Base-by-base conservation (phyloP, 2,329 filamentous ascomycete species). In the Beauveria asiatica region DNA sequence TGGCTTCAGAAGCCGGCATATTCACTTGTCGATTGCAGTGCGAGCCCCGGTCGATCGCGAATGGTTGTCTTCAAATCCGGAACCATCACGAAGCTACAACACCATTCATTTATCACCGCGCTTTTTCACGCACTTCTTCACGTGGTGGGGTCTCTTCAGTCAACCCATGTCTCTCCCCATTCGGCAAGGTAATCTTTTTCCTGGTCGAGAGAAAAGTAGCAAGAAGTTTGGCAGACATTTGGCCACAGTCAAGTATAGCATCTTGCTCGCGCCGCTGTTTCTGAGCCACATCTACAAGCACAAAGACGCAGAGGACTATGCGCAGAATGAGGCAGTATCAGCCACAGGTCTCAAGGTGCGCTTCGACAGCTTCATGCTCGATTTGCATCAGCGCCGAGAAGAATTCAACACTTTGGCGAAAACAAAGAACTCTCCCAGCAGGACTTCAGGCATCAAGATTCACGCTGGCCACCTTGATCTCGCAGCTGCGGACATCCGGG, bases 281-380 rank as follows among this genome's bases (percentile, higher is more conserved):
- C 83, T 99, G 64, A 95, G 92, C 66, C 94, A 99, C 68, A 92
- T 99, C 37, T 99, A 99, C 77, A 97, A 97, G 73, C 94, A 99
- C 76, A 97, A 97, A 71, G 94, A 99, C 69, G 85, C 85, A 0
- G 93, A 97, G 69, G 92, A 96, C 62, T 89, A 90, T 69, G 81
- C 83, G 0, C 87, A 92, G 63, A 80, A 76, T 57, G 57, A 60
- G 7, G 81, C 87, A 0, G 90, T 96, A 6, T 94, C 91, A 51
- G 93, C 93, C 0, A 99, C 94, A 4, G 94, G 95, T n/a, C 79
- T 99, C 63, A 99, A 99, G 74, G 90, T 96, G 66, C 88, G 92
- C 57, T 84, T 99, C 56, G 93, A 97, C 73, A 97, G 91, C 76
- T 95, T 97, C 73, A 97, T 97, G 85, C 83, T 99, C 48, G 94